Percentiles rank a stretch among this genome's conserved stretches.
Evolutionary conservation across 805 yeast species (phyloP).

Genomic region (Kodamaea hsintzibuensis): DNA sequence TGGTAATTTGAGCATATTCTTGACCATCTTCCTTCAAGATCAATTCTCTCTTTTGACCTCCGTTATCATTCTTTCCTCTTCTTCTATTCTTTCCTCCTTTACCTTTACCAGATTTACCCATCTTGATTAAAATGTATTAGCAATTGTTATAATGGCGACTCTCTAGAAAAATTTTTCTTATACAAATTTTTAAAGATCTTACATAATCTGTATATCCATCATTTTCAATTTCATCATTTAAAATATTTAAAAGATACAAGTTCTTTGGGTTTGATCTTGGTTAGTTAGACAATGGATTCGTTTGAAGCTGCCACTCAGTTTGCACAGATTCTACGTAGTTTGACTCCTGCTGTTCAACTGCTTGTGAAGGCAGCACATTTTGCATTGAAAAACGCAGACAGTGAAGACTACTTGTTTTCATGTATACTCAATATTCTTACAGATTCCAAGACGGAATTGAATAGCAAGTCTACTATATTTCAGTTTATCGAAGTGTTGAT

Average conservation of each 20-base stretch:
- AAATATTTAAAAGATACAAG: no score
- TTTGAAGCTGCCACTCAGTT: constrained; percentile 83
- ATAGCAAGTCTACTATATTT: constrained; percentile 63
- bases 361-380: constrained; percentile 54
- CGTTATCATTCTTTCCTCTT: constrained; percentile 96
- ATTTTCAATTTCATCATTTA: no score
- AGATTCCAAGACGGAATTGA: constrained; percentile 50
- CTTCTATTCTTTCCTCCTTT: constrained; percentile 94
- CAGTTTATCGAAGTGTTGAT: constrained; percentile 69
- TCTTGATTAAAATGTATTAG: constrained; percentile 21
- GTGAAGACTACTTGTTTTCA: constrained; percentile 68
- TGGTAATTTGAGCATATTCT: constrained; percentile 97
- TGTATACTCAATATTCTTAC: constrained; percentile 62
- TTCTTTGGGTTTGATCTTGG: background rate
- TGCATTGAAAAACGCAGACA: constrained; percentile 56
- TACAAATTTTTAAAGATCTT: background rate
- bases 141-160: background rate
- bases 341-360: constrained; percentile 64
- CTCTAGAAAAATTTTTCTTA: constrained; percentile 4
- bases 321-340: constrained; percentile 58
- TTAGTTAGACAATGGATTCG: constrained; percentile 64
- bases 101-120: constrained; percentile 78
- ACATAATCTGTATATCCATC: background rate
- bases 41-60: constrained; percentile 91
- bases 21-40: constrained; percentile 93